Evolutionary conservation across 495 filamentous ascomycete genomes (phyloP).

Genomic region (Penicillium arizonense): DNA sequence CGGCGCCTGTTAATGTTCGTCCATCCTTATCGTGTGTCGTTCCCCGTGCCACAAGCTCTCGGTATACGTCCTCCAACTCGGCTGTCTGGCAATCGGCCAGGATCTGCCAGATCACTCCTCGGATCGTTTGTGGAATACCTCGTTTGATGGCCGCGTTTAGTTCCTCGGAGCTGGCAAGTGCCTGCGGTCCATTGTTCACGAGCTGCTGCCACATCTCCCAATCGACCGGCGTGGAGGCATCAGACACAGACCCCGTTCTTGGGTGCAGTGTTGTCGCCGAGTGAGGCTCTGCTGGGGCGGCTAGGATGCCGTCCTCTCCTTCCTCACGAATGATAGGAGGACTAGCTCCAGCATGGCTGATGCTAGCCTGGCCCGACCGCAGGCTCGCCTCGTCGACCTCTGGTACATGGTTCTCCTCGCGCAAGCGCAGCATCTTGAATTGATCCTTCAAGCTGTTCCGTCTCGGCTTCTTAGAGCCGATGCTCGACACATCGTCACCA

Average conservation of each 20-base stretch:
- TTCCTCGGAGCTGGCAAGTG: slow-evolving; percentile 83
- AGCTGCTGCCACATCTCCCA: slow-evolving; percentile 98
- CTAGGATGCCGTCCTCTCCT: slow-evolving; percentile 39
- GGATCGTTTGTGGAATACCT: slow-evolving; percentile 90
- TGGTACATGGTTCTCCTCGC: slow-evolving; percentile 67
- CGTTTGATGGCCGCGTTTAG: slow-evolving; percentile 86
- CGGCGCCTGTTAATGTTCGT: slow-evolving; percentile 43
- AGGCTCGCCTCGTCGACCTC: slow-evolving; percentile 37
- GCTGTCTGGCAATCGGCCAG: slow-evolving; percentile 90
- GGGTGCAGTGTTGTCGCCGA: slow-evolving; percentile 54
- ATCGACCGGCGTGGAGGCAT: slow-evolving; percentile 70
- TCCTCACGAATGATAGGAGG: slow-evolving; percentile 56
- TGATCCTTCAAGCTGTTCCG: slow-evolving; percentile 77
- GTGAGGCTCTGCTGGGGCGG: slow-evolving; percentile 23
- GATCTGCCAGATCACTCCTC: slow-evolving; percentile 97
- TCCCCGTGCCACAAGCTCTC: slow-evolving; percentile 74
- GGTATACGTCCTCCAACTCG: slow-evolving; percentile 85
- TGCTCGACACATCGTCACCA: slow-evolving; percentile 49
- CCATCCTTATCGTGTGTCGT: slow-evolving; percentile 75
- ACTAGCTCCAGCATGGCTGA: slow-evolving; percentile 52
- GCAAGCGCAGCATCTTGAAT: slow-evolving; percentile 80
- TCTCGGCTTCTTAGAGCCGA: slow-evolving; percentile 43
- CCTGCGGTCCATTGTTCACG: slow-evolving; percentile 87
- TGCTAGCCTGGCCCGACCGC: slow-evolving; percentile 40
- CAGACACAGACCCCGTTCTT: slow-evolving; percentile 62